Conservation (phyloP, 495 filamentous ascomycete genomes). For the Daldinia vernicosa region DNA sequence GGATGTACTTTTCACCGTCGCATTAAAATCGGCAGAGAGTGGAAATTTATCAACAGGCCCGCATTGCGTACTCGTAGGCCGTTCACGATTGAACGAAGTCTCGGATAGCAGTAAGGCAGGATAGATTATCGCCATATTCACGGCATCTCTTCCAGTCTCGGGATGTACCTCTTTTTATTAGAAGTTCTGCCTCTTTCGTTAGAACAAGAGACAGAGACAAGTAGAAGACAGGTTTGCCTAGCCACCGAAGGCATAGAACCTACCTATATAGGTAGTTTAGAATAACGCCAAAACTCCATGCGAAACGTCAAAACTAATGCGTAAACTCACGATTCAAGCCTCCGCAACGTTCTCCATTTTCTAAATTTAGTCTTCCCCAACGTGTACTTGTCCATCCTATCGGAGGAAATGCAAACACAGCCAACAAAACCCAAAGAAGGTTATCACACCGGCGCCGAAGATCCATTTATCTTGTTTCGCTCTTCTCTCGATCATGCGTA, state of each 20-base stretch:
- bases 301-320: slow-evolving; percentile 21
- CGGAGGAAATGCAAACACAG: slow-evolving; percentile 83
- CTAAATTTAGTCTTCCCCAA: neutral
- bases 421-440: slow-evolving; percentile 96
- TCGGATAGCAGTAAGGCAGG: too few species aligned
- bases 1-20: slow-evolving; percentile 86
- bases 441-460: slow-evolving; percentile 84
- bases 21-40: slow-evolving; percentile 55
- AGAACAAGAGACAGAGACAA: neutral
- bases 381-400: slow-evolving; percentile 49
- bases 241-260: neutral
- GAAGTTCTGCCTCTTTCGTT: neutral
- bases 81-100: too few species aligned
- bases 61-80: neutral
- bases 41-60: neutral
- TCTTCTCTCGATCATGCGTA: slow-evolving; percentile 91
- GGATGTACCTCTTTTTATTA: neutral
- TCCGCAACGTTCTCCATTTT: neutral
- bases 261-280: slow-evolving; percentile 6
- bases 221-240: slow-evolving; percentile 2
- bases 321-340: neutral
- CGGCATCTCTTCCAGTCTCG: neutral
- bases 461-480: slow-evolving; percentile 98
- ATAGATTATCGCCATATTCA: neutral
- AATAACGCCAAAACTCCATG: slow-evolving; percentile 34